Evolutionary conservation across 352 stramenopile genomes (phyloP).

Genomic region (Phytophthora uliginosa): DNA sequence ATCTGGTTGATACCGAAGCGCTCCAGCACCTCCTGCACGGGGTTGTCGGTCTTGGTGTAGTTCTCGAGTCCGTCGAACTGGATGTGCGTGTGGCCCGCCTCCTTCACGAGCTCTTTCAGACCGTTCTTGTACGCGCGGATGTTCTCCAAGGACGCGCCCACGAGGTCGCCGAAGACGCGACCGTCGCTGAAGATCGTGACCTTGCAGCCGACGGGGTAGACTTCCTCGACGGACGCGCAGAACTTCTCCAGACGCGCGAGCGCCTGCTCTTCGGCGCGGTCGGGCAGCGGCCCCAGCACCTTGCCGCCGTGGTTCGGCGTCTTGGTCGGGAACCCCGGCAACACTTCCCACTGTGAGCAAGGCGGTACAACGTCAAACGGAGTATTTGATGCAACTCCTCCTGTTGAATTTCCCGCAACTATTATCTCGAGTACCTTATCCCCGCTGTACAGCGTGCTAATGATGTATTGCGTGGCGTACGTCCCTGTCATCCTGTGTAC

Average conservation of each 20-base stretch:
- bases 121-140: constrained; percentile 30
- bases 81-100: constrained; percentile 31
- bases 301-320: constrained; percentile 27
- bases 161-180: constrained; percentile 26
- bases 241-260: constrained; percentile 25
- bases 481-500: too few relatives aligned
- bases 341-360: too few relatives aligned
- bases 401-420: too few relatives aligned
- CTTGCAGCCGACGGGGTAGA: constrained; percentile 25
- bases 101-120: constrained; percentile 24
- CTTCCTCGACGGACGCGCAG: constrained; percentile 28
- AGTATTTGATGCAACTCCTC: too few relatives aligned
- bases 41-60: constrained; percentile 30
- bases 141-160: constrained; percentile 19
- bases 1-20: constrained; percentile 29
- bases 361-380: too few relatives aligned
- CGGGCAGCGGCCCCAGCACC: constrained; percentile 24
- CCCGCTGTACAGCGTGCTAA: too few relatives aligned
- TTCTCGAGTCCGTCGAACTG: constrained; percentile 32
- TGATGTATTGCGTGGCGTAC: too few relatives aligned
- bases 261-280: constrained; percentile 27
- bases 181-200: constrained; percentile 33
- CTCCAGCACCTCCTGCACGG: constrained; percentile 27
- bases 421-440: too few relatives aligned
- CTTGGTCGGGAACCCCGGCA: constrained; percentile 24